Evolutionary conservation across 2,329 filamentous ascomycete genomes (phyloP).

Genomic region (Cladobotryum mycophilum): DNA sequence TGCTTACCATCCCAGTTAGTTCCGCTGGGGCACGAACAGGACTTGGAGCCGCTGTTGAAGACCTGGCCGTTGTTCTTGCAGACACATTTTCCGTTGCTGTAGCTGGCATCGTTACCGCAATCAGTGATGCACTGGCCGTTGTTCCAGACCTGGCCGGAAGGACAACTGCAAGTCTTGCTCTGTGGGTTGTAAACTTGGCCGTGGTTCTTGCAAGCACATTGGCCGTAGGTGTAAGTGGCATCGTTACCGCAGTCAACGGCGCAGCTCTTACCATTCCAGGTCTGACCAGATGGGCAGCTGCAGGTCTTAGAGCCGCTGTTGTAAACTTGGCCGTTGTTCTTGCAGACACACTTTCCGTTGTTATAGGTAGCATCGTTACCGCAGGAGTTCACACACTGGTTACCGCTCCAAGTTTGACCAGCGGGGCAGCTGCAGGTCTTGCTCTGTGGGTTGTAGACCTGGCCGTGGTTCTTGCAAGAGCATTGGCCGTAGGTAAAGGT

Average conservation of each 20-base stretch:
- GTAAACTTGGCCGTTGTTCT: no score
- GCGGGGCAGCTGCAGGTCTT: conserved; percentile 9
- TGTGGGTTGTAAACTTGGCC: conserved; percentile 8
- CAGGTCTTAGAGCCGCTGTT: no score
- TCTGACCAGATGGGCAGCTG: conserved; percentile 5
- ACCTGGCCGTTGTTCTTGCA: no score
- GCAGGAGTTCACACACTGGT: background rate
- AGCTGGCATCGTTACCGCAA: conserved; percentile 9
- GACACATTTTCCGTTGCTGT: no score
- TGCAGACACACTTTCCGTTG: no score
- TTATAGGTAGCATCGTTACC: no score
- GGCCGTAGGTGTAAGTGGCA: background rate
- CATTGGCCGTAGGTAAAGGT: conserved; percentile 2
- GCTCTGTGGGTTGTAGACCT: conserved; percentile 6
- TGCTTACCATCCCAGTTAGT: no score
- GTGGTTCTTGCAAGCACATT: conserved; percentile 13
- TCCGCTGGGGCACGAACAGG: no score
- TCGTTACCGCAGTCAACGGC: conserved; percentile 9
- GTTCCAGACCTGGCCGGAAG: conserved; percentile 2
- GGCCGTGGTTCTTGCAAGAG: conserved; percentile 11
- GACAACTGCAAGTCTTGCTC: conserved; percentile 9
- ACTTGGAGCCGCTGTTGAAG: no score
- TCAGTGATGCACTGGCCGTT: conserved; percentile 3
- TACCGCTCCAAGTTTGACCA: conserved; percentile 2
- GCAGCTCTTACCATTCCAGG: conserved; percentile 1